These are phyloP conservation scores for Clarireedia hainanense DNA, from an alignment of 2,329 filamentous ascomycete genomes.

Conservation along the genomic window DNA sequence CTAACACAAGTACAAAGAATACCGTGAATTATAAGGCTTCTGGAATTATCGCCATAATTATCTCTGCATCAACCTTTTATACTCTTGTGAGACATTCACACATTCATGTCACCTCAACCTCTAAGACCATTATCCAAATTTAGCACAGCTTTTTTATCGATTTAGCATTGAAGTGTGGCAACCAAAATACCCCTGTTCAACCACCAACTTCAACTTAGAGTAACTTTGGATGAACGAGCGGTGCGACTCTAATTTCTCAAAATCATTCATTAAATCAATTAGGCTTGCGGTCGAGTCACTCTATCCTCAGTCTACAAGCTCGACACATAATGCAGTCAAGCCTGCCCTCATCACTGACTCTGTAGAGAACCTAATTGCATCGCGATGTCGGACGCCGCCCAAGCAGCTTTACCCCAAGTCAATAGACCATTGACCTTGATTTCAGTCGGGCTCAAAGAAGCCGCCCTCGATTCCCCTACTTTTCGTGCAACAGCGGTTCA, in stretches of 20 bases:
- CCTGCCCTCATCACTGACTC: not conserved
- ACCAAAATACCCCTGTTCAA: not conserved
- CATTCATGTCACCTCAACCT: no score
- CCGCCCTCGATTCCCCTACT: constrained; percentile 89
- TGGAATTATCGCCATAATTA: no score
- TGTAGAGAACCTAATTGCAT: constrained; percentile 5
- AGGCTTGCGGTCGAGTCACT: no score
- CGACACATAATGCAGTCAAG: constrained; percentile 3
- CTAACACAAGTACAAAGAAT: no score
- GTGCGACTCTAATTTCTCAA: not conserved
- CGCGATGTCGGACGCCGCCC: constrained; percentile 18
- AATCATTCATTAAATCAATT: no score
- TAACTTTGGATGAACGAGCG: not conserved
- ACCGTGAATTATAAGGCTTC: no score
- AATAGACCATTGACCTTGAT: constrained; percentile 25
- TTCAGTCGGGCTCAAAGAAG: constrained; percentile 86
- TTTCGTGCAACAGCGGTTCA: constrained; percentile 83
- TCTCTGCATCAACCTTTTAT: no score
- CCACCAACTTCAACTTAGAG: not conserved
- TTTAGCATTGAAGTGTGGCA: not conserved
- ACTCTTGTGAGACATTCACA: no score
- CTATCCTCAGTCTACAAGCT: not conserved
- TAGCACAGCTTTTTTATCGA: not conserved
- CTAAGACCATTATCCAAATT: not conserved
- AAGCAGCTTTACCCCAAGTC: constrained; percentile 17